phyloP scores from a whole-genome alignment of 139 green algal genomes.

The Micractinium sp. region DNA sequence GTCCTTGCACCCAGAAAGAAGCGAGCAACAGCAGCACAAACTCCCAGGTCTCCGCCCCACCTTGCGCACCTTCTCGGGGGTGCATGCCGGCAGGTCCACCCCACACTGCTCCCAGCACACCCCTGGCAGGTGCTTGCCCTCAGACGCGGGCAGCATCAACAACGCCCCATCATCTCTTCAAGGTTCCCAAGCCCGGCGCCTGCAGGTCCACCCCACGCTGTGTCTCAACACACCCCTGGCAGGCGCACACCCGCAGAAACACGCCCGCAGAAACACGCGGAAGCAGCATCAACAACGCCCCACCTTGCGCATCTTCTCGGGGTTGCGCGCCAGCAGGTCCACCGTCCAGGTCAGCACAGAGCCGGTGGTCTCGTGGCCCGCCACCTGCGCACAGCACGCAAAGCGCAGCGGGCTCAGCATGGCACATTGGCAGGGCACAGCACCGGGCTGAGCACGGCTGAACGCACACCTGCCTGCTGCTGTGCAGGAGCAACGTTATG shows the following conservation, averaged over 20 bases:
- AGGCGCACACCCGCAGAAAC: not conserved
- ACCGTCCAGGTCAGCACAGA: conserved; percentile 97
- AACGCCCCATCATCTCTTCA: no score
- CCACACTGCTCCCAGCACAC: no score
- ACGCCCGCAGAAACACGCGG: not conserved
- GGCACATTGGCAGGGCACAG: no score
- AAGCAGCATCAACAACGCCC: not conserved
- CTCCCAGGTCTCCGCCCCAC: conserved; percentile 20
- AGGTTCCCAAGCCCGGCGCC: no score
- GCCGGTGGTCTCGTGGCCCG: conserved; percentile 98
- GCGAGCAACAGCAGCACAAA: no score
- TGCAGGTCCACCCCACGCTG: not conserved
- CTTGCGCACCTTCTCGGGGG: conserved; percentile 85
- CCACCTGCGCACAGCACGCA: conserved; percentile 58
- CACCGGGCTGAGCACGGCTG: no score
- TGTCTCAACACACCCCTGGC: not conserved
- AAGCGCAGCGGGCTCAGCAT: not conserved
- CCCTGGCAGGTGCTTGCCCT: no score
- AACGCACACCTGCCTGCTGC: no score
- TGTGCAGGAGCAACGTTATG: not conserved
- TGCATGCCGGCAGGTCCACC: conserved; percentile 89
- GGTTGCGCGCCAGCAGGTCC: conserved; percentile 92
- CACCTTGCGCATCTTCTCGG: conserved; percentile 81
- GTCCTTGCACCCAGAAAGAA: no score
- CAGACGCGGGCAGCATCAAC: no score